Evolutionary conservation across 2,329 filamentous ascomycete species (phyloP), one percentile per base, ranked within the genome.

Genomic region (Thermothelomyces thermophilus): DNA sequence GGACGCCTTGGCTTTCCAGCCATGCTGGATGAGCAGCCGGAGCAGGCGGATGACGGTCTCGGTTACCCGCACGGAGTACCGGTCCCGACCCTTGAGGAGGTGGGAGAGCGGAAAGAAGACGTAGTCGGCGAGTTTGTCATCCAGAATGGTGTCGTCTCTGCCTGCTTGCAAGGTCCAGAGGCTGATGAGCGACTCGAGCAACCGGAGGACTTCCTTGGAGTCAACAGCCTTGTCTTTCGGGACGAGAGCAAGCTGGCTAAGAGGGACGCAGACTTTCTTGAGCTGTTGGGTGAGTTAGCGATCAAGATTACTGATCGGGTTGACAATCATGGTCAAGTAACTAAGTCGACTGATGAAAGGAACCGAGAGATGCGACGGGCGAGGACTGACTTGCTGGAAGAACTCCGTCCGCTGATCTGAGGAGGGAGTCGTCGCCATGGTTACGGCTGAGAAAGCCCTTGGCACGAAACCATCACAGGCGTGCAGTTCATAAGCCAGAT

Each of bases 51-150:
- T 73, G 26, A 85, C 83, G 37, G 86, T 68, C 64, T 98, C 93
- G 7, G 93, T 70, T 35, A 87, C 73, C 31, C 78, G 77, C 41
- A 86, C 77, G 1, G 90, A 83, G 47, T 90, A 80, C 41, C 77
- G 74, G 55, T 86, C 80, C 58, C 87, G 84, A 55, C 83, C 78
- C 51, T 88, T 84, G 60, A 98, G 84, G 34, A 97, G 81, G 59
- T 93, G 86, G 0, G 88, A 90, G 0, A 98, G 73, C 0, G 93
- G 93, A 55, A 96, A 95, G 72, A 97, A 97, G 62, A 87, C 79
- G 73, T 97, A 98, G 70, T 96, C 90, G 13, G 90, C 89, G 16
- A 97, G 72, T 64, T 90, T 91, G 46, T 83, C 77, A 64, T 96
- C 88, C 16, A 97, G 66, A 0, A 72, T 70, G 2, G 70, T 64